These are phyloP conservation scores for Wickerhamiella sorbophila DNA, from an alignment of 805 yeast genomes.

Conservation along the genomic window DNA sequence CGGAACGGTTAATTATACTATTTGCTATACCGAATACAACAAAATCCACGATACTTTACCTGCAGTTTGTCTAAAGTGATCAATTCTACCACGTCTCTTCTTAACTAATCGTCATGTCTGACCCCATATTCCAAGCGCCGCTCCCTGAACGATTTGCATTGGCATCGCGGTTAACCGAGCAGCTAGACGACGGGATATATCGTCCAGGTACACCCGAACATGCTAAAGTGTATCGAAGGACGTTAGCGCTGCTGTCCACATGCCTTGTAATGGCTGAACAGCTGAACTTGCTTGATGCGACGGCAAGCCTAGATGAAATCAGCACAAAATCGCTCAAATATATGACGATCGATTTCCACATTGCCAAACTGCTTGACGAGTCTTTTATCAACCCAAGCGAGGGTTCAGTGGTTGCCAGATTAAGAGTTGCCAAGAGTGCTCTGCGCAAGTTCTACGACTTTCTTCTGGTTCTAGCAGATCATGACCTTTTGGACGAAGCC, in stretches of 20 bases:
- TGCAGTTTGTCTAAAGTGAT: background rate
- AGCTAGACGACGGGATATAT: background rate
- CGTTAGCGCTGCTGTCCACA: slow-evolving; percentile 3
- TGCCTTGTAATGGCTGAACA: slow-evolving; percentile 24
- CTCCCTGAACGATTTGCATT: slow-evolving; percentile 2
- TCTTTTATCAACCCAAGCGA: slow-evolving; percentile 12
- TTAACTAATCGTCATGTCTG: background rate
- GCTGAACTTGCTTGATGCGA: slow-evolving; percentile 51
- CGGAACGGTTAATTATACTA: background rate
- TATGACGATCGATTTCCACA: slow-evolving; percentile 42
- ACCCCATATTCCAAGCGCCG: background rate
- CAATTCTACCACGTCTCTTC: background rate
- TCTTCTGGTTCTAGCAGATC: slow-evolving; percentile 14
- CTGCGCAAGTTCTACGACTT: slow-evolving; percentile 18
- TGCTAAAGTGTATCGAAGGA: slow-evolving; percentile 5
- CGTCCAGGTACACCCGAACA: slow-evolving; percentile 3
- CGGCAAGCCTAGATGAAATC: slow-evolving; percentile 59
- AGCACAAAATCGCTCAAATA: slow-evolving; percentile 48
- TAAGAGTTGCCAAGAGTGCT: slow-evolving; percentile 12
- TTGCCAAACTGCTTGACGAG: slow-evolving; percentile 32
- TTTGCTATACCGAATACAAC: too few species aligned
- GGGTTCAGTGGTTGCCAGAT: slow-evolving; percentile 12
- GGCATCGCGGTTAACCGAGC: background rate
- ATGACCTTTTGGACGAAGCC: slow-evolving; percentile 10
- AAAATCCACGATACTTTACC: background rate